A percentile compares a stretch with the other conserved stretches of the same genome.
These are phyloP conservation scores for Aquanectria penicillioides DNA, from an alignment of 2,329 filamentous ascomycete species.

Conservation along the genomic window DNA sequence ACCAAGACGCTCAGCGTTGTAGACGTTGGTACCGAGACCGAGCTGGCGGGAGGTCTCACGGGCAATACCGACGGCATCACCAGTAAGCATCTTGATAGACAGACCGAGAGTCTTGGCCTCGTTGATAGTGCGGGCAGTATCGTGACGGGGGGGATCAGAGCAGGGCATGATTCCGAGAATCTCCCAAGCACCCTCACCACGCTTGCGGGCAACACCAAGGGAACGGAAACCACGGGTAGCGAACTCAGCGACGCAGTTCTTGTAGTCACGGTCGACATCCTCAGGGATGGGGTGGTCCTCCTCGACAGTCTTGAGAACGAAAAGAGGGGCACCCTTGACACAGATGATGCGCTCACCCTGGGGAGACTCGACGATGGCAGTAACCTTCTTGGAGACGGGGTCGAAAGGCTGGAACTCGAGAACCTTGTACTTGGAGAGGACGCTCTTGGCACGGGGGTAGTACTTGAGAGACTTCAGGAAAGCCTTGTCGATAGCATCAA, in stretches of 20 bases:
- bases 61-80: conserved; percentile 92
- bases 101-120: conserved; percentile 89
- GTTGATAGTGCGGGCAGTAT: conserved; percentile 89
- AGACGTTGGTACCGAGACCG: conserved; percentile 91
- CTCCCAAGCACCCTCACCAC: conserved; percentile 83
- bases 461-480: conserved; percentile 86
- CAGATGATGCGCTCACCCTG: conserved; percentile 86
- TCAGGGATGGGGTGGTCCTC: conserved; percentile 84
- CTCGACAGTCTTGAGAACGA: conserved; percentile 87
- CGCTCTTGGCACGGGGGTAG: conserved; percentile 84
- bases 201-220: conserved; percentile 91
- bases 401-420: conserved; percentile 90
- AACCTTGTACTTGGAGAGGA: conserved; percentile 85
- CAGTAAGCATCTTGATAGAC: conserved; percentile 96
- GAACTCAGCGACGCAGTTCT: conserved; percentile 92
- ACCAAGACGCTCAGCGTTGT: conserved; percentile 92
- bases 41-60: conserved; percentile 92
- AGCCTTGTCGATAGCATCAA: conserved; percentile 94
- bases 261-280: conserved; percentile 83
- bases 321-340: conserved; percentile 90
- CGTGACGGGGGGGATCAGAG: conserved; percentile 89
- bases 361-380: conserved; percentile 83
- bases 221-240: conserved; percentile 94
- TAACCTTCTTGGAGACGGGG: conserved; percentile 93
- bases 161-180: conserved; percentile 96